Evolutionary conservation across 1,284 basidiomycete genomes (phyloP).

Genomic region (Microbotryum scabiosae): DNA sequence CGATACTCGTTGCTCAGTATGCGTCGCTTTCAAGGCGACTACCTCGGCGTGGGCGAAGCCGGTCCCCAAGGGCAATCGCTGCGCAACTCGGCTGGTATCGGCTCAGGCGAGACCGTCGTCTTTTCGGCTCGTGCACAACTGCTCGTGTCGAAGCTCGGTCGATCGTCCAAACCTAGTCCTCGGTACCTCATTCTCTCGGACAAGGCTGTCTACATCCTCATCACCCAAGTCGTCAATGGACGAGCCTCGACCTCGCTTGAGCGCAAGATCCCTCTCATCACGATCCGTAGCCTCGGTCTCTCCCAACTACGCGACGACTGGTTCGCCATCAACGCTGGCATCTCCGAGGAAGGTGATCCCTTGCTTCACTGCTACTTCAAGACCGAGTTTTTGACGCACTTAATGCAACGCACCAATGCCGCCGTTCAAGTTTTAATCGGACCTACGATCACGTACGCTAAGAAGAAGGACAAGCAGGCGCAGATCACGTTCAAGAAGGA

Average conservation of each 20-base stretch:
- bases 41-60: conserved; percentile 73
- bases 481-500: conserved; percentile 84
- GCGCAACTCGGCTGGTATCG: conserved; percentile 62
- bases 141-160: conserved; percentile 74
- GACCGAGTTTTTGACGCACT: conserved; percentile 80
- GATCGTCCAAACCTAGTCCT: conserved; percentile 86
- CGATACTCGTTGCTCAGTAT: conserved; percentile 89
- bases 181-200: conserved; percentile 81
- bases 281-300: conserved; percentile 75
- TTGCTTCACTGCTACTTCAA: conserved; percentile 88
- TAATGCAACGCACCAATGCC: conserved; percentile 72
- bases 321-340: conserved; percentile 72
- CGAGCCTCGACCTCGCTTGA: conserved; percentile 58
- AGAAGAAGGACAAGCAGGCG: conserved; percentile 95
- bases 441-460: conserved; percentile 75
- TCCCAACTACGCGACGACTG: conserved; percentile 91
- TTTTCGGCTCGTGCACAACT: conserved; percentile 83
- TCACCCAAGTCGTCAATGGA: conserved; percentile 63
- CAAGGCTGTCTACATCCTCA: conserved; percentile 78
- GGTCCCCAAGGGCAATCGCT: conserved; percentile 74
- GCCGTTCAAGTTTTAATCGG: conserved; percentile 65
- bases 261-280: conserved; percentile 78
- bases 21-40: conserved; percentile 93
- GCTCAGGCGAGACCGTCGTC: conserved; percentile 57
- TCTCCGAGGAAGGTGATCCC: conserved; percentile 87